A percentile compares a stretch with the other conserved stretches of the same genome.
Conservation (phyloP, 164 flowering plant species). For the Vitis riparia region DNA sequence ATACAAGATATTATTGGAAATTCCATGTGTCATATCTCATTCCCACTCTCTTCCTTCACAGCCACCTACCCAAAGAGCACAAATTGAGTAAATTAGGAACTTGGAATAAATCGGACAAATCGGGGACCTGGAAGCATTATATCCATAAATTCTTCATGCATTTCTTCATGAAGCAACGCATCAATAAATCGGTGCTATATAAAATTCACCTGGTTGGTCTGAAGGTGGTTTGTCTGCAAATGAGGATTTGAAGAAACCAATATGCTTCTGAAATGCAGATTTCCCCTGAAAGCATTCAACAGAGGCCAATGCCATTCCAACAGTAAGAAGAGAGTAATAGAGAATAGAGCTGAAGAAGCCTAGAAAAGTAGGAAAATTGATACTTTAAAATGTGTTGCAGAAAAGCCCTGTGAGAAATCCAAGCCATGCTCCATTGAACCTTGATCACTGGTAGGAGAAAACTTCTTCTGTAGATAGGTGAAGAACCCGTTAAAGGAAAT, state of each 20-base stretch:
- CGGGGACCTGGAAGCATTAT: background rate
- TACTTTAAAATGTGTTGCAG: slow-evolving; percentile 56
- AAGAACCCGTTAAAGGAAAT: slow-evolving; percentile 8
- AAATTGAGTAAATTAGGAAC: slow-evolving; percentile 3
- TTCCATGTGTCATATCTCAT: slow-evolving; percentile 21
- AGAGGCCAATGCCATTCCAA: background rate
- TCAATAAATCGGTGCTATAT: background rate
- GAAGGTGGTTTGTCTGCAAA: slow-evolving; percentile 38
- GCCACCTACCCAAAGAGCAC: slow-evolving; percentile 26
- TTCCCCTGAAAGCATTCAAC: slow-evolving; percentile 39
- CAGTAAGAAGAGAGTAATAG: background rate
- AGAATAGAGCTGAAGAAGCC: background rate
- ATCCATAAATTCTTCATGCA: background rate
- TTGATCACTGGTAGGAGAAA: slow-evolving; percentile 22
- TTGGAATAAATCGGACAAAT: background rate
- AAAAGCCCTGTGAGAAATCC: slow-evolving; percentile 59
- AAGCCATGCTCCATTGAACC: slow-evolving; percentile 29
- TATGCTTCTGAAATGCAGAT: slow-evolving; percentile 43
- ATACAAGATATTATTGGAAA: slow-evolving; percentile 12
- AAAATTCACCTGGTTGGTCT: slow-evolving; percentile 37
- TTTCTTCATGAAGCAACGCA: background rate
- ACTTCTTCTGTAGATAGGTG: slow-evolving; percentile 32
- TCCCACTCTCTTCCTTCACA: slow-evolving; percentile 47
- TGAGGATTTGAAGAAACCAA: slow-evolving; percentile 41
- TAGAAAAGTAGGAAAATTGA: background rate